Percentiles rank a stretch among this genome's conserved stretches.
phyloP scores from a whole-genome alignment of 345 rosid species.

The Linum usitatissimum region DNA sequence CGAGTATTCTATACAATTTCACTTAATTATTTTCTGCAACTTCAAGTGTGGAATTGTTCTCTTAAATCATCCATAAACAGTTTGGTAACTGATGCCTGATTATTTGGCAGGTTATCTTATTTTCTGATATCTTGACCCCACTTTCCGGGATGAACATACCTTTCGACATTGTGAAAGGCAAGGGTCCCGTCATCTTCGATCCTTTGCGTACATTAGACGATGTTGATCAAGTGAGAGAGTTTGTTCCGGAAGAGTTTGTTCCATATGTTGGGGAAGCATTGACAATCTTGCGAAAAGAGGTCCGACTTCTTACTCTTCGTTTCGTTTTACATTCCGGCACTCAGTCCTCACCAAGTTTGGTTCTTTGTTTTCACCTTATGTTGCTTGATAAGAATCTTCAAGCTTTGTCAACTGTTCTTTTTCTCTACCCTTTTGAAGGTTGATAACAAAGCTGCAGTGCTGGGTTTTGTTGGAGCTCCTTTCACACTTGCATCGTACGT shows the following conservation, averaged over 20 bases:
- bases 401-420: neutral
- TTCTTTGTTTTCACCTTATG: too few relatives aligned
- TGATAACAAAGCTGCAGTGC: constrained; percentile 62
- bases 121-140: constrained; percentile 96
- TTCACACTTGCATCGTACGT: constrained; percentile 93
- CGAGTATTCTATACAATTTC: neutral
- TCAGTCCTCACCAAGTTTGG: too few relatives aligned
- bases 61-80: neutral
- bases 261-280: constrained; percentile 96
- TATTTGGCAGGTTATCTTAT: constrained; percentile 67
- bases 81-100: constrained; percentile 1
- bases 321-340: neutral
- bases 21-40: neutral
- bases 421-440: constrained; percentile 35
- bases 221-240: constrained; percentile 73
- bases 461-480: constrained; percentile 98
- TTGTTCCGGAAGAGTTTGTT: constrained; percentile 72
- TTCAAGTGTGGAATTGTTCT: constrained; percentile 3
- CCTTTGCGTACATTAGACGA: constrained; percentile 65
- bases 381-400: too few relatives aligned
- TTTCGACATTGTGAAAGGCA: constrained; percentile 90
- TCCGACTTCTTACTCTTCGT: constrained; percentile 12
- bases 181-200: constrained; percentile 80
- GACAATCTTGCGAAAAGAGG: constrained; percentile 77
- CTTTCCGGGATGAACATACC: constrained; percentile 99